These are phyloP conservation scores for Claviceps paspali DNA, from an alignment of 2,329 filamentous ascomycete genomes.

Conservation along the genomic window DNA sequence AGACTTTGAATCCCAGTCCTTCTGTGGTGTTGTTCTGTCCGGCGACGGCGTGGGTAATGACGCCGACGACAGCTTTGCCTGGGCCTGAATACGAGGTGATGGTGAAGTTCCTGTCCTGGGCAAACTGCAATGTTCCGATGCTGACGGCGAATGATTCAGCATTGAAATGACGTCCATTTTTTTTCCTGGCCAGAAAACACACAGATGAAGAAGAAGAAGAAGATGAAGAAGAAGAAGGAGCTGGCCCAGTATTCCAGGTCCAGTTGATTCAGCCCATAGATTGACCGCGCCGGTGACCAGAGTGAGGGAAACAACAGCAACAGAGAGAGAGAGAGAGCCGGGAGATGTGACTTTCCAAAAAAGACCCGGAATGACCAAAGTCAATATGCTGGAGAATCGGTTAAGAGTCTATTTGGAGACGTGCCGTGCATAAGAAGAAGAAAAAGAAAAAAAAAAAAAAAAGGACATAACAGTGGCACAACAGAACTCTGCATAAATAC, in stretches of 20 bases:
- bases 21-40: slow-evolving; percentile 14
- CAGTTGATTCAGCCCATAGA: neutral
- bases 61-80: slow-evolving; percentile 4
- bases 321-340: no score
- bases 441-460: neutral
- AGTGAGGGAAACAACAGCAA: neutral
- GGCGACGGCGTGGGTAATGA: slow-evolving; percentile 20
- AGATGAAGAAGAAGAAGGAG: neutral
- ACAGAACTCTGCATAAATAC: neutral
- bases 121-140: slow-evolving; percentile 2
- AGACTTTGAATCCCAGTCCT: slow-evolving; percentile 10
- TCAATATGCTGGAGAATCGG: neutral
- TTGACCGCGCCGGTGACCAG: neutral
- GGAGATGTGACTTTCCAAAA: neutral
- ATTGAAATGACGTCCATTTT: slow-evolving; percentile 27
- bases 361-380: neutral
- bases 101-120: slow-evolving; percentile 7
- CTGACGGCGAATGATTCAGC: slow-evolving; percentile 20
- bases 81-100: slow-evolving; percentile 1
- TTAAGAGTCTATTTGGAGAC: neutral
- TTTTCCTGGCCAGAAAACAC: slow-evolving; percentile 7
- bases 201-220: neutral
- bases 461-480: slow-evolving; percentile 1
- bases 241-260: neutral
- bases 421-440: slow-evolving; percentile 1